Base-by-base conservation (phyloP, 331 rosid species). In the Saraca asoca region DNA sequence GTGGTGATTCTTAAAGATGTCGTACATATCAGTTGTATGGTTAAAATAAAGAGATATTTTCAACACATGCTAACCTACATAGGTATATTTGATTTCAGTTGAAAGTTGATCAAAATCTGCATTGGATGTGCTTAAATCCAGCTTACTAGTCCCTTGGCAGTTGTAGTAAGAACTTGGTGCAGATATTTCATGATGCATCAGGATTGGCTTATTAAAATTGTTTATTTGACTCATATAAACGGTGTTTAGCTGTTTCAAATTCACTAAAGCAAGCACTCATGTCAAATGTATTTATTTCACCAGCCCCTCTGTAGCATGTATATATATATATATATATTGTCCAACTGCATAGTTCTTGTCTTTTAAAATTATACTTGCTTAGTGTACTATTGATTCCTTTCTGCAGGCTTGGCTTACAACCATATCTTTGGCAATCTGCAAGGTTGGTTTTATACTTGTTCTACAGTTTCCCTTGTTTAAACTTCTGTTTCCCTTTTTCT, bases 401-500 rank as follows among this genome's bases (percentile, higher is more conserved):
- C 61, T 70, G 54, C 85, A 90, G 98, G 97, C 98, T 31, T 93
- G 98, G 98, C 75, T 79, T 74, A 86, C 95, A 41, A 63, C 92
- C 58, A 81, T 88, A 75, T 83, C 92, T 58, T 71, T 90, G 86
- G 95, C 98, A 5, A 79, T 90, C 79, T 86, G 87, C 58, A 88
- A 93, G 97, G 98, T 93, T 64, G 65, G 96, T 62, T 79, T 61
- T 58, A 38, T 64, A 35, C 59, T 66, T 38, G 18, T 46, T 33
- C 66, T 49, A 68, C 58, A 12, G 18, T 68, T 46, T 24, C 42
- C 66, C 51, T 5, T 29, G 19, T 57, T 69, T 19, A 60, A 41
- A 18, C 18, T 73, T 41, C 34, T 64, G 49, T 58, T 49, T 77
- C 17, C 60, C 12, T 45, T 58, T 42, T 61, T 52, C 78, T 82